phyloP scores from a whole-genome alignment of 345 rosid species.

The Eucalyptus leucophloia region DNA sequence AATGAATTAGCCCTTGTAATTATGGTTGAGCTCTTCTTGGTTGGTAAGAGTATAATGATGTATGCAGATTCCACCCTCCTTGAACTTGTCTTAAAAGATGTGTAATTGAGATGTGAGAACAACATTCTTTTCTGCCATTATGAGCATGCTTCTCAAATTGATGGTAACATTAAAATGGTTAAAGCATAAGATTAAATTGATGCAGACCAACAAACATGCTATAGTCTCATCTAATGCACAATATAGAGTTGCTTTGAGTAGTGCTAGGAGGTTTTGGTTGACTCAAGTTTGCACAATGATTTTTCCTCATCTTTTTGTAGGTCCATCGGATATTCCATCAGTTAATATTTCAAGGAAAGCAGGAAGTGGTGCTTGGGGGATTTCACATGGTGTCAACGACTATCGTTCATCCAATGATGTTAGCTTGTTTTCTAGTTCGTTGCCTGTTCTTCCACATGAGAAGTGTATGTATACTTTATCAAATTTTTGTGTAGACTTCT shows the following conservation, averaged over 20 bases:
- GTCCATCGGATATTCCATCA: slow-evolving; percentile 12
- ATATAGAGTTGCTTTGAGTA: not conserved
- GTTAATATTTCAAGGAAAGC: slow-evolving; percentile 10
- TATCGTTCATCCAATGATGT: slow-evolving; percentile 47
- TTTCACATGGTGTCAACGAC: slow-evolving; percentile 13
- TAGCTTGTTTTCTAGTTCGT: slow-evolving; percentile 68
- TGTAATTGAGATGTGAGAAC: not conserved
- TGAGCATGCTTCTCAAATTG: not conserved
- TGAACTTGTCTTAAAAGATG: not conserved
- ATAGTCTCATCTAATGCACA: not conserved
- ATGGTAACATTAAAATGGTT: not conserved
- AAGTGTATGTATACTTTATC: slow-evolving; percentile 30
- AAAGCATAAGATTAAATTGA: not conserved
- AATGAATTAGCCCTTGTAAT: not conserved
- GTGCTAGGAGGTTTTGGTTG: not conserved
- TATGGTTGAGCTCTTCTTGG: not conserved
- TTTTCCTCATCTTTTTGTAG: slow-evolving; percentile 5
- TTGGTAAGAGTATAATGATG: not conserved
- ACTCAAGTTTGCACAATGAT: not conserved
- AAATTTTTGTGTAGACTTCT: not conserved
- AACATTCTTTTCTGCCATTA: not conserved
- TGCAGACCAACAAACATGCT: not conserved
- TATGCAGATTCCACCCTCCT: not conserved
- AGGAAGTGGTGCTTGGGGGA: slow-evolving; percentile 42
- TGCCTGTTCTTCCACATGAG: slow-evolving; percentile 75